Evolutionary conservation across 306 rosid species (phyloP), one percentile per base, ranked within the genome.

Genomic region (Corylus americana): DNA sequence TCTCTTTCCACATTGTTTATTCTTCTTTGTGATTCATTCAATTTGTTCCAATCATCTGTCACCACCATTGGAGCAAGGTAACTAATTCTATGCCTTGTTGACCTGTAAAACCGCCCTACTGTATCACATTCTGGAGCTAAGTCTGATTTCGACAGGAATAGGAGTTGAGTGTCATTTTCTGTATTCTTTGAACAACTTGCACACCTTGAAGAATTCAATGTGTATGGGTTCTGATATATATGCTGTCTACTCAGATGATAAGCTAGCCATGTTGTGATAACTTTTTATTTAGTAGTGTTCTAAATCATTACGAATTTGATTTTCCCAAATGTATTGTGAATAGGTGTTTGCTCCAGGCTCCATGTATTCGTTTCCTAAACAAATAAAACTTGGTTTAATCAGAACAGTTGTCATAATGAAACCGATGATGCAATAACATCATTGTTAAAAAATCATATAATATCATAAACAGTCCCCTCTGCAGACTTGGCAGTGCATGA

Each of bases 11-110:
- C 79, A 77, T 77, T 87, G 88, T 85, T 86, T 69, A 83, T 92
- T 91, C 88, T 85, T 78, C 78, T 74, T 75, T 79, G 75, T 78
- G 53, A 88, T 92, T 91, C 92, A 73, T 92, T 92, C 80, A 55
- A 86, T 91, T 92, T 81, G 87, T 86, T 82, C 58, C 79, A 84
- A 59, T 77, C 73, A 76, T 47, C 79, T 49, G 53, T 29, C 86
- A 82, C 84, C 79, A 88, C 91, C 79, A 84, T 81, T 78, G 79
- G 85, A 77, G 69, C 86, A 81, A 75, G 90, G 90, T 74, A 70
- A 73, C 70, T 42, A 81, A 86, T 83, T 78, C 80, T 71, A 75
- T 79, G 77, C 89, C 93, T 81, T 82, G 86, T 83, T 85, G 86
- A 76, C 87, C 84, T 78, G 82, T 81, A 81, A 77, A 79, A 89